These are phyloP conservation scores for Lasiodiplodia hormozganensis DNA, from an alignment of 2,329 filamentous ascomycete genomes.

Conservation along the genomic window DNA sequence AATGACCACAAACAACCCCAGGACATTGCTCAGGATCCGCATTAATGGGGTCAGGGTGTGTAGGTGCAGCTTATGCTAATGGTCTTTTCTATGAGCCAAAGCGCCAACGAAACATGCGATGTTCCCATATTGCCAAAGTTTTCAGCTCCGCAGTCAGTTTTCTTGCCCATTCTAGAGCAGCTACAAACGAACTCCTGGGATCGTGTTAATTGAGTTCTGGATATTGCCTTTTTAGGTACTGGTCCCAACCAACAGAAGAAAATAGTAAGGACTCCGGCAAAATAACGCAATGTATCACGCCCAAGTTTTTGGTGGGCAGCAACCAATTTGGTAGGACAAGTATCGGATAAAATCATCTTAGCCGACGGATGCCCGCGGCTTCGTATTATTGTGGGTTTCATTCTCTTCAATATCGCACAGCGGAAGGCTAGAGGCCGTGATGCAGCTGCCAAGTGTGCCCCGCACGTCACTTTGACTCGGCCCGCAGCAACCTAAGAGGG, in stretches of 20 bases:
- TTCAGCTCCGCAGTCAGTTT: not conserved
- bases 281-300: not conserved
- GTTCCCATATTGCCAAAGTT: not conserved
- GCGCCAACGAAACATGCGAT: not conserved
- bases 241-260: not conserved
- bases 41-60: not conserved
- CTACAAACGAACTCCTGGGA: no score
- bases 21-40: not conserved
- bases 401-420: not conserved
- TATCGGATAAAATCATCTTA: not conserved
- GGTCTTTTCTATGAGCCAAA: not conserved
- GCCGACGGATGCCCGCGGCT: not conserved
- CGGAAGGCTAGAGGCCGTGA: not conserved
- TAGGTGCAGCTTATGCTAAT: not conserved
- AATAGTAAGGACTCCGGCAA: not conserved
- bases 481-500: not conserved
- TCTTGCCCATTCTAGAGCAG: not conserved
- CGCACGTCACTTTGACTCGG: constrained; percentile 10
- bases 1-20: not conserved
- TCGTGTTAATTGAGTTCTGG: not conserved
- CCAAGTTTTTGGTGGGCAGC: not conserved
- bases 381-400: not conserved
- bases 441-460: constrained; percentile 16
- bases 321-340: not conserved
- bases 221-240: constrained; percentile 8